Conservation (phyloP, 345 rosid genomes). For the Erodium maritimum region DNA sequence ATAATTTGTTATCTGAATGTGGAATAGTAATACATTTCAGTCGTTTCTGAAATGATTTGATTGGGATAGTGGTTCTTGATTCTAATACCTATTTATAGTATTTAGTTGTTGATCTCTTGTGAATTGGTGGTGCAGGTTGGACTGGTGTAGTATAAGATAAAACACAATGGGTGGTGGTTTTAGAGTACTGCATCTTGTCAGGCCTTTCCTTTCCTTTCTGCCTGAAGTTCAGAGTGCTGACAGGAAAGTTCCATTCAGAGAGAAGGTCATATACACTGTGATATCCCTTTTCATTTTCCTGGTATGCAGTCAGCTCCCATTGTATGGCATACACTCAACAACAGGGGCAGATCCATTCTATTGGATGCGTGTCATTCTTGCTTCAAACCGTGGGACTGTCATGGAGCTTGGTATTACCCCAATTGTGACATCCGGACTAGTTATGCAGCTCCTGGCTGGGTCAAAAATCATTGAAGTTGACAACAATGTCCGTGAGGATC, state of each 20-base stretch:
- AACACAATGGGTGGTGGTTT: slow-evolving; percentile 11
- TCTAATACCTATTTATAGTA: too few relatives aligned
- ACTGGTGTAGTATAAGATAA: too few relatives aligned
- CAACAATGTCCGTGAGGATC: slow-evolving; percentile 22
- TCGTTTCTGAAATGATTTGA: too few relatives aligned
- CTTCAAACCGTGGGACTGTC: slow-evolving; percentile 22
- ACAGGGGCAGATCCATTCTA: slow-evolving; percentile 25
- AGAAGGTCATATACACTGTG: slow-evolving; percentile 22
- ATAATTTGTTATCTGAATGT: too few relatives aligned
- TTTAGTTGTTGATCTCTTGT: too few relatives aligned
- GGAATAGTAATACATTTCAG: too few relatives aligned
- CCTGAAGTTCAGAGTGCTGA: slow-evolving; percentile 25
- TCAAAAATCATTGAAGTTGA: slow-evolving; percentile 26
- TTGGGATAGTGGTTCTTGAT: too few relatives aligned
- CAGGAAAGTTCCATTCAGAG: slow-evolving; percentile 17
- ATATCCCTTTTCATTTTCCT: slow-evolving; percentile 21
- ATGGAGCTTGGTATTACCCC: slow-evolving; percentile 29
- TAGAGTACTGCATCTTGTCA: slow-evolving; percentile 24
- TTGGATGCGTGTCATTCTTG: slow-evolving; percentile 25
- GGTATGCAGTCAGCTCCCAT: slow-evolving; percentile 22
- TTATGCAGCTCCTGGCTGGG: slow-evolving; percentile 20
- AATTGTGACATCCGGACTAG: slow-evolving; percentile 21
- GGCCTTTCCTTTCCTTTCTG: slow-evolving; percentile 21
- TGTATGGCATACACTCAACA: slow-evolving; percentile 24
- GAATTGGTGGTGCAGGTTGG: too few relatives aligned